These are phyloP conservation scores for Magnusiomyces paraingens DNA, from an alignment of 1,139 yeast species.

Conservation along the genomic window DNA sequence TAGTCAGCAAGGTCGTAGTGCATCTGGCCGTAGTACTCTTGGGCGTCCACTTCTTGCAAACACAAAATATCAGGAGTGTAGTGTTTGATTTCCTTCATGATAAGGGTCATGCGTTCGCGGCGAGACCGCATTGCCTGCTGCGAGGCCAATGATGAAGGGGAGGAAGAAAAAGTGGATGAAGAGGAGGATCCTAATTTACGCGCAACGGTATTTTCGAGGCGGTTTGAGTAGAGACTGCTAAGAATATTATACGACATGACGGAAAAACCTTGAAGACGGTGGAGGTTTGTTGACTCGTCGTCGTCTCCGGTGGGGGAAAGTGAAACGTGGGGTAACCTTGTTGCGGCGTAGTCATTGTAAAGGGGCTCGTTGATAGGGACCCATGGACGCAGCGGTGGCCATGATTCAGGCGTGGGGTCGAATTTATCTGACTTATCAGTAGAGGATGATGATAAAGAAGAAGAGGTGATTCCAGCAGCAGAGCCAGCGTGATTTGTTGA, in stretches of 20 bases:
- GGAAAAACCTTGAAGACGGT: neutral
- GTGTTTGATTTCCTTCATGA: constrained; percentile 2
- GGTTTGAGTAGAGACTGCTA: constrained; percentile 1
- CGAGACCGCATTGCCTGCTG: neutral
- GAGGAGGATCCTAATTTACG: neutral
- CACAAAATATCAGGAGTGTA: constrained; percentile 7
- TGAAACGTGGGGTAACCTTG: neutral
- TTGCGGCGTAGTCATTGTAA: neutral
- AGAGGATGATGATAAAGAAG: no score
- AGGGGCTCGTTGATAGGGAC: neutral
- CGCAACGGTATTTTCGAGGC: neutral
- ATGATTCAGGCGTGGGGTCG: neutral
- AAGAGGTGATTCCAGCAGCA: neutral
- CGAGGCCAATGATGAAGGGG: neutral
- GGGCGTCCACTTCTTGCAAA: constrained; percentile 6
- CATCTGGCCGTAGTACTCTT: constrained; percentile 4
- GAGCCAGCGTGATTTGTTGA: neutral
- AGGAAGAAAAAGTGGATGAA: neutral
- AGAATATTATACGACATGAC: constrained; percentile 8
- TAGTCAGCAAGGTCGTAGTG: constrained; percentile 3
- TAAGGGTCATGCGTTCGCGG: constrained; percentile 1
- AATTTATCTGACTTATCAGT: no score
- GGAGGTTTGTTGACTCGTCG: neutral
- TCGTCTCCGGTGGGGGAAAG: neutral
- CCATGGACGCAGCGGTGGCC: neutral